A percentile compares a stretch with the other conserved stretches of the same genome.
These are phyloP conservation scores for Aaosphaeria arxii DNA, from an alignment of 2,329 filamentous ascomycete genomes.

Conservation along the genomic window DNA sequence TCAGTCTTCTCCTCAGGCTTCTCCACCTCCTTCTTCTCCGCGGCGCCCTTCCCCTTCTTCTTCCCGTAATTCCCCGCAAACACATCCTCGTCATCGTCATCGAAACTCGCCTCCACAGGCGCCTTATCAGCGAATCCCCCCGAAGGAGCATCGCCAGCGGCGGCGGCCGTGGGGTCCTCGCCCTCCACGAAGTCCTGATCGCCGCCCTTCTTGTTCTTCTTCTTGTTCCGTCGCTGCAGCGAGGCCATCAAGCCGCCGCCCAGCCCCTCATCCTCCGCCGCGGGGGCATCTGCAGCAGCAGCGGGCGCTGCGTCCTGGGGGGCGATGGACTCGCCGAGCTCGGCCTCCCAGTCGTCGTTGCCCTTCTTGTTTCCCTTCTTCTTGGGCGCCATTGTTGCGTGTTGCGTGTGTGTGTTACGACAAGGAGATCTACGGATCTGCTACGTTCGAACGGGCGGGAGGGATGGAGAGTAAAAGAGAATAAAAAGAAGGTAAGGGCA, in stretches of 20 bases:
- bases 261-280: conserved; percentile 50
- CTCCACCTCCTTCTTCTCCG: conserved; percentile 32
- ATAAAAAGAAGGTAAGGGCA: too few relatives aligned
- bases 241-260: conserved; percentile 48
- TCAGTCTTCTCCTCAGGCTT: conserved; percentile 40
- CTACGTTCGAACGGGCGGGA: neutral
- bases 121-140: conserved; percentile 62
- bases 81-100: conserved; percentile 66
- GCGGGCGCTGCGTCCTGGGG: conserved; percentile 55
- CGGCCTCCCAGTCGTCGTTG: conserved; percentile 92
- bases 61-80: conserved; percentile 67
- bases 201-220: conserved; percentile 78
- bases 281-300: conserved; percentile 24
- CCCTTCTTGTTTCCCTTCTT: conserved; percentile 89
- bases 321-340: conserved; percentile 75
- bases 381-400: conserved; percentile 76
- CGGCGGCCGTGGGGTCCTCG: conserved; percentile 52
- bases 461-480: neutral
- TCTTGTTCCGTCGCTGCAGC: conserved; percentile 58
- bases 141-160: conserved; percentile 42
- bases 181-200: conserved; percentile 70
- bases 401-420: too few relatives aligned
- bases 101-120: conserved; percentile 70
- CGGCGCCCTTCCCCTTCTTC: conserved; percentile 64
- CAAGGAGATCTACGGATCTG: too few relatives aligned